Evolutionary conservation across 805 yeast genomes (phyloP), one percentile per base, ranked within the genome.

Genomic region (Candida easanensis): DNA sequence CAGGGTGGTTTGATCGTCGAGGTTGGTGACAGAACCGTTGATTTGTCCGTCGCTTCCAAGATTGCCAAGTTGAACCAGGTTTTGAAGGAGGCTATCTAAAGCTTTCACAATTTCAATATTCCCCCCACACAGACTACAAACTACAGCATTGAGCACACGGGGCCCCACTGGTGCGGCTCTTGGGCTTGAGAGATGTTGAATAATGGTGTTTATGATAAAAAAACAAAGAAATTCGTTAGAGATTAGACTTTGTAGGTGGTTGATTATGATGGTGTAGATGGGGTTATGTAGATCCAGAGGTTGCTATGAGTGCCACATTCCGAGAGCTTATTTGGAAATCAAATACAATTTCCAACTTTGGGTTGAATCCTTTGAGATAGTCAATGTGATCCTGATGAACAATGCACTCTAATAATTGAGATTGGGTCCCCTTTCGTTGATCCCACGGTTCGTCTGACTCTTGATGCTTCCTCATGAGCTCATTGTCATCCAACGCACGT

Each of bases 11-110:
- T 93, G 66, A 73, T 93, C 57, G 96, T 93, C 48, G 96, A 90
- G 71, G 88, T 93, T 60, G 97, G 91, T 63, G 99, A 91, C 75
- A 88, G 84, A 70, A 90, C 98, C 51, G 96, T 89, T 60, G 99
- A 93, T 72, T 77, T 91, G 67, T 84, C 95, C 47, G 80, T 93
- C 56, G 76, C 90, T 48, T 69, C 86, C 63, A 89, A 84, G 77
- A 80, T 93, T 64, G 74, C 86, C 66, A 88, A 80, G 73, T 82
- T 90, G 70, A 93, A 93, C 85, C 80, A 85, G 69, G 80, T 84
- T 57, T 80, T 93, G 66, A 73, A 77, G 58, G 97, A 91, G 76
- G 74, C 96, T 52, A 77, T 90, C 70, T 91, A 84, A 73, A 36
- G 32, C 21, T 6, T 15, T 31, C 10, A 15, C 8, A 15, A 15